Conservation (phyloP, 768 basidiomycete genomes). For the Saitozyma sp. region DNA sequence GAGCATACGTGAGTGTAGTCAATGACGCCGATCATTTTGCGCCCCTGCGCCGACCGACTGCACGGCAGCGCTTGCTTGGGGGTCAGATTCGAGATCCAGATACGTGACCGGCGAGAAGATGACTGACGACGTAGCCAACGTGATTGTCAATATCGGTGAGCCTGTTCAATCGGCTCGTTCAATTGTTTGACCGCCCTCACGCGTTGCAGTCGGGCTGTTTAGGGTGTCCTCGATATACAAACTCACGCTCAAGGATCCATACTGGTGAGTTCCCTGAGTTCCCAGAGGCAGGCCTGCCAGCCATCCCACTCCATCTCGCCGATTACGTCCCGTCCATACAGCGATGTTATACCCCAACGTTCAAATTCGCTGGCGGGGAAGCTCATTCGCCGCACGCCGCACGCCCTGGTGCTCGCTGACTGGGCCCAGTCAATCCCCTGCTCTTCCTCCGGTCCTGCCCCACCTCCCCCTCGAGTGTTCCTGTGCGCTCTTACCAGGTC, state of each 20-base stretch:
- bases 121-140: constrained; percentile 24
- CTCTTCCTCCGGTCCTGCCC: constrained; percentile 35
- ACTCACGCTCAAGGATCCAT: constrained; percentile 17
- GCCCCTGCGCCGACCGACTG: too few species aligned
- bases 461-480: constrained; percentile 43
- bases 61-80: too few species aligned
- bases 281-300: too few species aligned
- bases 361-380: background rate
- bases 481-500: constrained; percentile 45
- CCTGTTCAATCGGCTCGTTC: too few species aligned
- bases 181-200: background rate
- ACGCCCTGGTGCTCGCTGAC: background rate
- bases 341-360: constrained; percentile 18
- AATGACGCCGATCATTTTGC: too few species aligned
- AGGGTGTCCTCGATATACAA: constrained; percentile 43
- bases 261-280: too few species aligned
- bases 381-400: background rate
- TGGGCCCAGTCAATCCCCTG: constrained; percentile 19
- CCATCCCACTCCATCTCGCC: too few species aligned
- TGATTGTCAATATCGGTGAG: constrained; percentile 44
- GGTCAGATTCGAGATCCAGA: too few species aligned
- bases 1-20: constrained; percentile 40
- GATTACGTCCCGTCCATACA: too few species aligned
- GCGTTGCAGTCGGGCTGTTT: constrained; percentile 37
- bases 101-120: too few species aligned